Evolutionary conservation across 371 early-diverging fungal species (phyloP).

Genomic region (Enterospora canceri): DNA sequence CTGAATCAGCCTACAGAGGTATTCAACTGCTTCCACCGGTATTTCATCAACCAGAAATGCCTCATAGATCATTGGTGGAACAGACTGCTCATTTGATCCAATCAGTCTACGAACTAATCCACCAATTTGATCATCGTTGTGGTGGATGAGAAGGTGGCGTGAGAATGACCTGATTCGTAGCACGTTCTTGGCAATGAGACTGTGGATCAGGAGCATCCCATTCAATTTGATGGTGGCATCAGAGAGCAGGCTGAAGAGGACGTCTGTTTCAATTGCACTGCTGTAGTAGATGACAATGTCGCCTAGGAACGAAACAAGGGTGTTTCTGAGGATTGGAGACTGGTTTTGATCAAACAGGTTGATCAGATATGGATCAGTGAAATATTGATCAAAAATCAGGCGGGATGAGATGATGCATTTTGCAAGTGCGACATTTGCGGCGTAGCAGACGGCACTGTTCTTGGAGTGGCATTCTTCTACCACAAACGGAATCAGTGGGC

Average conservation of each 20-base stretch:
- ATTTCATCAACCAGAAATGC: not conserved
- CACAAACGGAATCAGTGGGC: conserved; percentile 31
- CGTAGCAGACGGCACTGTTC: conserved; percentile 3
- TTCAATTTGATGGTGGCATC: conserved; percentile 32
- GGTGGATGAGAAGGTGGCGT: conserved; percentile 1
- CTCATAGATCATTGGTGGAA: not conserved
- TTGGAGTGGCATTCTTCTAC: conserved; percentile 7
- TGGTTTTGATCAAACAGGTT: not conserved
- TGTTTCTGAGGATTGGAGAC: conserved; percentile 18
- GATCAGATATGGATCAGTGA: conserved; percentile 3
- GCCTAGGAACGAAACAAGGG: conserved; percentile 20
- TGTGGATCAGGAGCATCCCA: conserved; percentile 28
- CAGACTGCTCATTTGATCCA: too few relatives aligned
- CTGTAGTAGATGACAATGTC: conserved; percentile 38
- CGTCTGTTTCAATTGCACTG: conserved; percentile 12
- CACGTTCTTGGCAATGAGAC: conserved; percentile 29
- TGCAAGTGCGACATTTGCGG: conserved; percentile 15
- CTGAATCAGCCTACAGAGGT: not conserved
- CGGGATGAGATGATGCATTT: conserved; percentile 35
- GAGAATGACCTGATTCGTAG: conserved; percentile 26
- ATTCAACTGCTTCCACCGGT: not conserved
- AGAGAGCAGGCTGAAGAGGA: conserved; percentile 22
- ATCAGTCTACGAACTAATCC: too few relatives aligned
- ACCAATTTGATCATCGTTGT: conserved; percentile 24
- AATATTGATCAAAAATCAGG: conserved; percentile 27